Evolutionary conservation across 1,284 basidiomycete species (phyloP), one percentile per base, ranked within the genome.

Genomic region (Sphaerobolus stellatus): DNA sequence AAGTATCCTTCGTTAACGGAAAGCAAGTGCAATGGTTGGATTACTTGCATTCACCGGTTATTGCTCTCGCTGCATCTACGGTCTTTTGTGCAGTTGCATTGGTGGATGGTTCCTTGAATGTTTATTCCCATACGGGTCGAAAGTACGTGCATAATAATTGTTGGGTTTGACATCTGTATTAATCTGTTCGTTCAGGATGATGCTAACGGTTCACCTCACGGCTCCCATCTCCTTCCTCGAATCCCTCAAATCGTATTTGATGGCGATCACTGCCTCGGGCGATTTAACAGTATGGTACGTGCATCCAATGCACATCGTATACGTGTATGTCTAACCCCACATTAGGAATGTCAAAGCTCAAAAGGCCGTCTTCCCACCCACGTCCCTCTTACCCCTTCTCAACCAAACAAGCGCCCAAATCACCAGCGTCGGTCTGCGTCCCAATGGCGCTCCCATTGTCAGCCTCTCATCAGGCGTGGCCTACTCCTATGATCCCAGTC

Each of bases 21-120:
- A 82, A 86, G 71, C 75, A 86, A 65, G 68, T 85, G 6, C 80
- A 88, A 51, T 98, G 95, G 94, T 68, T 94, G 50, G 94, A 98
- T 69, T 98, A 90, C 69, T 65, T 94, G 7, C 82, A 90, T 1
- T 81, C 81, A 1, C 84, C 87, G 5, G 83, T 83, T 5, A 67
- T 95, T 4, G 74, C 78, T 1, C 68, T 92, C 29, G 83, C 83
- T 1, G 83, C 84, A 0, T 88, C 90, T 0, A 66, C 70, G 2
- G 65, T 66, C 2, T 93, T 93, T 66, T 86, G 85, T 58, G 94
- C 91, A 2, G 88, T 82, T 2, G 89, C 83, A 0, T 78, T 83
- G 71, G 79, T 86, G 59, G 92, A 96, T 66, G 90, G 90, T 0
- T 79, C 79, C 4, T 71, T 97, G 18, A 81, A 80, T 59, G 80